phyloP scores from a whole-genome alignment of 176 grass and related monocot genomes.

The Carex kokanica region DNA sequence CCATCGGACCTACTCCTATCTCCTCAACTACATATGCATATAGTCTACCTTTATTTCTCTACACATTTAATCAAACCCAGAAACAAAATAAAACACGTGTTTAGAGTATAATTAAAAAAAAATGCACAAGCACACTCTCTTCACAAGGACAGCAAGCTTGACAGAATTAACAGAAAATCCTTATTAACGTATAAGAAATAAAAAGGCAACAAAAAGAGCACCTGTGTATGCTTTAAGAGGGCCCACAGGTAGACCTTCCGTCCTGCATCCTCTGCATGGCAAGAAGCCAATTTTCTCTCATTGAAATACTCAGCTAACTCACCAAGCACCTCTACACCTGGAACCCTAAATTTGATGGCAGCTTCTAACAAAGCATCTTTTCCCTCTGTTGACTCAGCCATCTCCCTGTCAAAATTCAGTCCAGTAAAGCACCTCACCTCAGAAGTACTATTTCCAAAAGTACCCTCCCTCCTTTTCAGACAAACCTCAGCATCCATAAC shows the following conservation, averaged over 20 bases:
- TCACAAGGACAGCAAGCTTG: background rate
- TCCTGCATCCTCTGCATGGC: conserved; percentile 83
- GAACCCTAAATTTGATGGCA: conserved; percentile 63
- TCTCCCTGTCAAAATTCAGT: conserved; percentile 55
- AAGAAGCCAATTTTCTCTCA: conserved; percentile 67
- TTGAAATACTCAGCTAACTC: conserved; percentile 84
- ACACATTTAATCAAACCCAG: background rate
- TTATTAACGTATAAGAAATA: background rate
- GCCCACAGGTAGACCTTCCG: conserved; percentile 86
- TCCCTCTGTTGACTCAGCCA: conserved; percentile 70
- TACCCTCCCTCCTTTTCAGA: conserved; percentile 47
- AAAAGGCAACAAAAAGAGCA: conserved; percentile 28
- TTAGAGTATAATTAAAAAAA: background rate
- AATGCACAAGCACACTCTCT: background rate
- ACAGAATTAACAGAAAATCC: background rate
- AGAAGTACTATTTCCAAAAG: conserved; percentile 17
- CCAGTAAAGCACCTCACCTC: conserved; percentile 62
- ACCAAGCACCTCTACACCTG: conserved; percentile 44
- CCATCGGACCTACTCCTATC: too few relatives aligned
- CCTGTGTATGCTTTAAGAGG: conserved; percentile 79
- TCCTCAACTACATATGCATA: background rate
- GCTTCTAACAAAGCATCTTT: conserved; percentile 51
- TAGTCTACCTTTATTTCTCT: background rate
- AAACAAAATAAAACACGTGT: background rate
- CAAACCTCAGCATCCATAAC: conserved; percentile 74